Percentiles rank a stretch among this genome's conserved stretches.
Conservation (phyloP, 2,329 filamentous ascomycete genomes). For the Phyllosticta citriasiana region DNA sequence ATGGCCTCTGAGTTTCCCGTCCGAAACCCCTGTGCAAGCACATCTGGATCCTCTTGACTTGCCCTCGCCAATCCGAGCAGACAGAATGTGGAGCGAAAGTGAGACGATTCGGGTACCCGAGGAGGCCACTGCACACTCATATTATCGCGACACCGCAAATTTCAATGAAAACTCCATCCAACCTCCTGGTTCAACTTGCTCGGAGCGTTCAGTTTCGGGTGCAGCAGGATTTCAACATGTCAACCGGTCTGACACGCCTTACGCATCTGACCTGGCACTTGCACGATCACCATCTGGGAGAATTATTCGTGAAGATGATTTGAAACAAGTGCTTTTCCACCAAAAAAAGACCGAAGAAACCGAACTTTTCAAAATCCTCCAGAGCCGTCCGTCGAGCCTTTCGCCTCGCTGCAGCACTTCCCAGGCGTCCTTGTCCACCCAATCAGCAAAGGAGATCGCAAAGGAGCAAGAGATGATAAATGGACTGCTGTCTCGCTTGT, state of each 20-base stretch:
- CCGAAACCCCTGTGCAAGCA: not conserved
- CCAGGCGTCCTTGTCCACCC: slow-evolving; percentile 10
- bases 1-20: not conserved
- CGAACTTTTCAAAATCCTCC: not conserved
- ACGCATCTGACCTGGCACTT: slow-evolving; percentile 15
- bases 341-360: not conserved
- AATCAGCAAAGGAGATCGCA: not conserved
- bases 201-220: not conserved
- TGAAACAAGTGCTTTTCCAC: not conserved
- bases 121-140: not conserved
- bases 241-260: slow-evolving; percentile 18
- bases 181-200: not conserved
- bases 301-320: not conserved
- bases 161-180: not conserved
- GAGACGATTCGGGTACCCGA: not conserved
- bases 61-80: not conserved
- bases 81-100: not conserved
- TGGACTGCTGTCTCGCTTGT: slow-evolving; percentile 59
- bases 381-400: not conserved
- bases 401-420: slow-evolving; percentile 12
- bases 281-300: not conserved
- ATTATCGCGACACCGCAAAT: not conserved
- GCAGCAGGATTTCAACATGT: not conserved
- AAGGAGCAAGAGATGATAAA: slow-evolving; percentile 47
- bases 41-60: not conserved